A percentile compares a stretch with the other conserved stretches of the same genome.
Conservation (phyloP, 768 basidiomycete genomes). For the Pleurotus tuber-regium region DNA sequence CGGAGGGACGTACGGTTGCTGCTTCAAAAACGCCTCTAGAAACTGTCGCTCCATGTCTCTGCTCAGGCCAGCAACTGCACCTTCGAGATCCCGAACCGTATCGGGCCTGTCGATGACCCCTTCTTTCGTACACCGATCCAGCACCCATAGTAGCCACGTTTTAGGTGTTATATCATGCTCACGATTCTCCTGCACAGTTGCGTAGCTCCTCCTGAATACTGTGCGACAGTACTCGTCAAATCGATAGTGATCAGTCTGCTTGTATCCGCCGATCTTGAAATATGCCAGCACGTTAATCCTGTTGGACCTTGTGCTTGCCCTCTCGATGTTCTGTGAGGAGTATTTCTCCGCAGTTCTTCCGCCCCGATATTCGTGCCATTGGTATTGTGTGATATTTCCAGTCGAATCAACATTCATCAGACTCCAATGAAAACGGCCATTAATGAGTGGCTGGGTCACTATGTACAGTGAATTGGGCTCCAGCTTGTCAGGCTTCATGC, state of each 20-base stretch:
- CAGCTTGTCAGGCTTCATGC: slow-evolving; percentile 3
- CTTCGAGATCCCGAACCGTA: slow-evolving; percentile 4
- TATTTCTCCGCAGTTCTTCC: slow-evolving; percentile 11
- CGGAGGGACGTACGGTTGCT: slow-evolving; percentile 5
- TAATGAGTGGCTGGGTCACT: slow-evolving; percentile 9
- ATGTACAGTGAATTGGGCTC: slow-evolving; percentile 5
- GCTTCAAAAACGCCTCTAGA: slow-evolving; percentile 9
- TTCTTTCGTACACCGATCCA: not conserved
- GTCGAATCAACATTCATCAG: slow-evolving; percentile 4
- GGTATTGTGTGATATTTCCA: slow-evolving; percentile 6
- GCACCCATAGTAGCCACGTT: slow-evolving; percentile 6
- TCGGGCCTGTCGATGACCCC: slow-evolving; percentile 6
- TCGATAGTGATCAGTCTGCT: not conserved
- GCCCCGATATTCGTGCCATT: slow-evolving; percentile 8
- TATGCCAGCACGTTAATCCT: slow-evolving; percentile 6
- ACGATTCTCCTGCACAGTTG: slow-evolving; percentile 7
- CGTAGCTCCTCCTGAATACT: slow-evolving; percentile 6
- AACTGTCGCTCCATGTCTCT: slow-evolving; percentile 7
- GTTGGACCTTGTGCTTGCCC: not conserved
- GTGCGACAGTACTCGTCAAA: slow-evolving; percentile 4
- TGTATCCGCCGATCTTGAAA: slow-evolving; percentile 7
- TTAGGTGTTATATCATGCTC: slow-evolving; percentile 9
- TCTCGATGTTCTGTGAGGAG: slow-evolving; percentile 4
- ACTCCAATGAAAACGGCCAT: slow-evolving; percentile 10
- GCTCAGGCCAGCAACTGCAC: slow-evolving; percentile 1